Conservation (phyloP, 1,284 basidiomycete species). For the Cryptococcus sp. region DNA sequence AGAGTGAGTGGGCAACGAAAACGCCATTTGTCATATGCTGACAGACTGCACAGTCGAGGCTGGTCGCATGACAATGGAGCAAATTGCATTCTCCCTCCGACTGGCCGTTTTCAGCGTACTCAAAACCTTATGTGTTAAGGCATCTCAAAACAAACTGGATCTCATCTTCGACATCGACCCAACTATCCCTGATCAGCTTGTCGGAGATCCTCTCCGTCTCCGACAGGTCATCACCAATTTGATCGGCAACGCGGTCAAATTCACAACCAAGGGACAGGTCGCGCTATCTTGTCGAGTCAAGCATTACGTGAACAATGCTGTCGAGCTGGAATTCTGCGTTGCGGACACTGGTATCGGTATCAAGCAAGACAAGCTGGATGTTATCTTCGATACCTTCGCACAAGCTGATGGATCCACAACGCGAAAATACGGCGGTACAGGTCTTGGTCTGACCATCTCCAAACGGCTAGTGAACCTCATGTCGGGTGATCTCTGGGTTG, state of each 20-base stretch:
- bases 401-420: slow-evolving; percentile 96
- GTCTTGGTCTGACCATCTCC: slow-evolving; percentile 92
- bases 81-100: slow-evolving; percentile 95
- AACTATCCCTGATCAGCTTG: slow-evolving; percentile 93
- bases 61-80: slow-evolving; percentile 99
- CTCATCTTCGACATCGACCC: slow-evolving; percentile 96
- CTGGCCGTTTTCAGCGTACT: slow-evolving; percentile 96
- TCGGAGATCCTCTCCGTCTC: slow-evolving; percentile 91
- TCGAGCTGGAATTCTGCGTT: slow-evolving; percentile 95
- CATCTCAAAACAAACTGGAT: slow-evolving; percentile 95
- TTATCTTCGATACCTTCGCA: slow-evolving; percentile 99
- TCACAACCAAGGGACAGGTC: slow-evolving; percentile 90
- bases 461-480: slow-evolving; percentile 95
- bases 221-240: slow-evolving; percentile 83
- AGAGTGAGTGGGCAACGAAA: slow-evolving; percentile 68
- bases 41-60: slow-evolving; percentile 74
- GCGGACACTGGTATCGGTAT: slow-evolving; percentile 98
- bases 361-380: slow-evolving; percentile 95
- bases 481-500: slow-evolving; percentile 99
- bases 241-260: slow-evolving; percentile 95
- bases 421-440: slow-evolving; percentile 96
- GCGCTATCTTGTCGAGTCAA: slow-evolving; percentile 76
- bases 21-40: slow-evolving; percentile 5
- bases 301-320: slow-evolving; percentile 70
- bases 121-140: slow-evolving; percentile 97